Base-by-base conservation (phyloP, 1,284 basidiomycete genomes). In the Thelephora terrestris region DNA sequence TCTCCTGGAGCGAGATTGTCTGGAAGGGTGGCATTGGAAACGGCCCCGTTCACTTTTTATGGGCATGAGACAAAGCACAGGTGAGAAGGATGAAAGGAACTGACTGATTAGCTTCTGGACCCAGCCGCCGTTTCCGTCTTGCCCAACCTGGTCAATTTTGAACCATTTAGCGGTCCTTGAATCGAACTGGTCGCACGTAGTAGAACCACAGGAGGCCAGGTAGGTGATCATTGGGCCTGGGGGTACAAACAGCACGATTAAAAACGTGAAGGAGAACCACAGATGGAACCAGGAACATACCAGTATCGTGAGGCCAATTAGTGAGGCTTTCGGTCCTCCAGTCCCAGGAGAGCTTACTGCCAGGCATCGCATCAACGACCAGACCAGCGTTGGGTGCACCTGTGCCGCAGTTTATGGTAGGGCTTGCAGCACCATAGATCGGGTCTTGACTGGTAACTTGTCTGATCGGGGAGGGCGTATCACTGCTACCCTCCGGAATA, bases 211-310 rank as follows among this genome's bases (percentile, higher is more conserved):
- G 17, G 69, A 65, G 0, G 79, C 71, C 70, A 85, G 70, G 57
- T 85, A 85, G 36, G 76, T 79, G 60, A 84, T 63, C 61, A 84
- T 63, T 2, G 81, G 81, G 7, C 81, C 81, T 16, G 68, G 79
- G 82, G 71, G 54, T 81, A 79, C 3, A 74, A 73, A 78, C 77
- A 80, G 76, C 45, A 24, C 39, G 21, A 24, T 43, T 7, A 37
- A 47, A 10, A n/a, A 47, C 17, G 39, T 23, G 14, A 42, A 16
- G 5, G 34, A 21, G 14, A 21, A 16, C 17, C n/a, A 14, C 24
- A 9, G 20, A 32, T 7, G 6, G 9, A 12, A 32, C 14, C 3
- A 12, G 9, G 14, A 16, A 35, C 24, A 23, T 17, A 47, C 29
- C 27, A 27, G 21, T 55, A 57, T 38, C 38, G 59, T 59, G 40